Evolutionary conservation across 2,329 filamentous ascomycete species (phyloP).

Genomic region (Calonectria ilicicola): DNA sequence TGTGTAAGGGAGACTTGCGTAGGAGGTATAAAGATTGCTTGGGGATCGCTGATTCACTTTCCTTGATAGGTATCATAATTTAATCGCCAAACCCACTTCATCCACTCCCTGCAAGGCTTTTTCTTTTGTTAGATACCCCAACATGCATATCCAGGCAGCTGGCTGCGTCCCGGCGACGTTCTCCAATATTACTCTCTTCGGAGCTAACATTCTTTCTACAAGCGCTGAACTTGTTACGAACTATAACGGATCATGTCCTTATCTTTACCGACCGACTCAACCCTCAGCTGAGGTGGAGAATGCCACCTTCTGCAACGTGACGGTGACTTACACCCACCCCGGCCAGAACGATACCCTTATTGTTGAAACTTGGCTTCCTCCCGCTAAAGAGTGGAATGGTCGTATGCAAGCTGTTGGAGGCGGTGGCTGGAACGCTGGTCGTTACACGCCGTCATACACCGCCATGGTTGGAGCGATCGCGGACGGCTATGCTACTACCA

Average conservation of each 20-base stretch:
- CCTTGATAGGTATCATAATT: not conserved
- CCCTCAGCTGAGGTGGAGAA: not conserved
- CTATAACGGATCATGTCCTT: not conserved
- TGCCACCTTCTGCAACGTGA: not conserved
- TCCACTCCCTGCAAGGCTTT: not conserved
- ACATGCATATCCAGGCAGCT: not conserved
- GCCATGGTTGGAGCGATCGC: constrained; percentile 4
- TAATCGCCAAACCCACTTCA: not conserved
- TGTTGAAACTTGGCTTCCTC: not conserved
- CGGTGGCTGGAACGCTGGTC: constrained; percentile 3
- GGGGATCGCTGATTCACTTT: not conserved
- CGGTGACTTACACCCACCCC: not conserved
- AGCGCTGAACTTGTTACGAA: not conserved
- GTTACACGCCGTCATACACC: not conserved
- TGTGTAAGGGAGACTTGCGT: not conserved
- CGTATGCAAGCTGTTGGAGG: not conserved
- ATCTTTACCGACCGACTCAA: not conserved
- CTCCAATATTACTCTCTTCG: not conserved
- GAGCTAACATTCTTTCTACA: not conserved
- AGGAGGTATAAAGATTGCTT: not conserved
- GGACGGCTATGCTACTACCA: not conserved
- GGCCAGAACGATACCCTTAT: not conserved
- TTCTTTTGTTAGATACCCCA: not conserved
- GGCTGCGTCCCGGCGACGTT: constrained; percentile 1
- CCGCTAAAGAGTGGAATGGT: not conserved